Evolutionary conservation across 2,329 filamentous ascomycete species (phyloP), one percentile per base, ranked within the genome.

Genomic region (Verticillium nubilum): DNA sequence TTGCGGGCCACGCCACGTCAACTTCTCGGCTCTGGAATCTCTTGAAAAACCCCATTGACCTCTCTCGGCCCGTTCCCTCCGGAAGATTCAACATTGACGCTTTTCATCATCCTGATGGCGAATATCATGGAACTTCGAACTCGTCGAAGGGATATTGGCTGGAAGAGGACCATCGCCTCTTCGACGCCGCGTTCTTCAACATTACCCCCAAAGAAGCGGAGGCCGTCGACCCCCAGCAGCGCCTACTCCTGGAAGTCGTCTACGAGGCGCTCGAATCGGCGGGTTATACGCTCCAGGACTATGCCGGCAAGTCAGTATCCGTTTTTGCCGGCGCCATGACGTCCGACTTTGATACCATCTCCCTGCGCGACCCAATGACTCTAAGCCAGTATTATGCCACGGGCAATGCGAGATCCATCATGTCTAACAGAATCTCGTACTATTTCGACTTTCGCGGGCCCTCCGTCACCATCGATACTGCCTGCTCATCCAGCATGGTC

Each of bases 1-100:
- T 80, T 54, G 75, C 78, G 0, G 78, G 78, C 4, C 72, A 72
- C 47, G 74, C 77, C 19, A 69, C 72, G 5, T 76, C 69, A 7
- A 70, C 74, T 4, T 72, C 73, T 5, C 74, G 78, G 60, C 75
- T 69, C 12, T 70, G 68, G 68, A 62, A 69, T 4, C 65, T 70
- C 5, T 58, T 71, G 9, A 15, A 69, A 0, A 37, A 61, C 17
- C 66, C 67, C n/a, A 56, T 52, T n/a, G 65, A 69, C 31, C 65
- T 67, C 4, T 57, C 64, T 25, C 25, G 56, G 1, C 62, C 33
- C 1, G 61, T 71, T 0, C 67, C 69, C 1, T 56, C 61, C n/a
- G 59, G 59, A 3, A 55, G 67, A 10, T 68, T 64, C 57, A 62
- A 68, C 58, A 19, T 68, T 9, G 61, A 64, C 27, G 57, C 56